phyloP scores from a whole-genome alignment of 2,329 filamentous ascomycete species.

The Thermochaetoides dissita region DNA sequence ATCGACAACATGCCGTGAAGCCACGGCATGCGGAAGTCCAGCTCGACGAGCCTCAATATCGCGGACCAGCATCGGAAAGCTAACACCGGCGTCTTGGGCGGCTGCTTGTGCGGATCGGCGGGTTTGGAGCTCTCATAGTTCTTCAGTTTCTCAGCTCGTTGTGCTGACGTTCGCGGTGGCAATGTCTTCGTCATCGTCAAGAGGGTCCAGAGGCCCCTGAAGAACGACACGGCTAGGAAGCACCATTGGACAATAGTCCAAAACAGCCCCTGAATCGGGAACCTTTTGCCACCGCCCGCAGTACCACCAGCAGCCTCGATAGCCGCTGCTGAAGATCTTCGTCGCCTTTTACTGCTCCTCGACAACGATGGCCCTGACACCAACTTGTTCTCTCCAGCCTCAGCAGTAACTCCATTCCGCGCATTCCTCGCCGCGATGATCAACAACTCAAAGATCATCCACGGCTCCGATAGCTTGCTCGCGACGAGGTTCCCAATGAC shows the following conservation, averaged over 20 bases:
- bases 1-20: conserved; percentile 62
- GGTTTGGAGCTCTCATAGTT: neutral
- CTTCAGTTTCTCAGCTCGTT: neutral
- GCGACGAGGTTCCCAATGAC: conserved; percentile 72
- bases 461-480: conserved; percentile 71
- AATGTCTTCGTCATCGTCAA: conserved; percentile 55
- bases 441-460: conserved; percentile 76
- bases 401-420: conserved; percentile 15
- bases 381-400: conserved; percentile 1
- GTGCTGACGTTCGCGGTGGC: conserved; percentile 27
- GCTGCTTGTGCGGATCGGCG: conserved; percentile 9
- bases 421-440: conserved; percentile 49
- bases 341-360: too few relatives aligned
- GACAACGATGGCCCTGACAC: too few relatives aligned
- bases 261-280: conserved; percentile 35
- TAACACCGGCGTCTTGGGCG: conserved; percentile 49
- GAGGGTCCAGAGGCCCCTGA: conserved; percentile 41
- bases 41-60: conserved; percentile 55
- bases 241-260: conserved; percentile 42
- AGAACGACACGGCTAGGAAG: conserved; percentile 42
- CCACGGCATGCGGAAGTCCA: conserved; percentile 82
- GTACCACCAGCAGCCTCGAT: too few relatives aligned
- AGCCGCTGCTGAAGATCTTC: too few relatives aligned
- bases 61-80: conserved; percentile 67
- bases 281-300: conserved; percentile 9